phyloP scores from a whole-genome alignment of 129 eudicot species.

The Silybum marianum region DNA sequence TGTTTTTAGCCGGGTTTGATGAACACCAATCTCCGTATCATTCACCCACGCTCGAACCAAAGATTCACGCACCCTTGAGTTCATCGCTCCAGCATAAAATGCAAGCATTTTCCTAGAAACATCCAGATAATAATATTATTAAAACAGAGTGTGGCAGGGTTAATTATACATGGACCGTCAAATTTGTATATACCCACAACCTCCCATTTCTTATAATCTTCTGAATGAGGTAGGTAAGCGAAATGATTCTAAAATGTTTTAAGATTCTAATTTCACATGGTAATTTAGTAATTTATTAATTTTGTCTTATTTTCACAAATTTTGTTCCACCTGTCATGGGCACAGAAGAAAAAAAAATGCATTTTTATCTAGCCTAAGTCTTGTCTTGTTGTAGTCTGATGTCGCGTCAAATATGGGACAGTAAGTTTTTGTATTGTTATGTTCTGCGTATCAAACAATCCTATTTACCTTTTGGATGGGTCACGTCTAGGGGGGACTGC shows the following conservation, averaged over 20 bases:
- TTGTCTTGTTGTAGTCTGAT: background rate
- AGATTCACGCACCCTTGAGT: conserved; percentile 60
- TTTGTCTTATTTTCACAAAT: too few relatives aligned
- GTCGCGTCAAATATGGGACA: background rate
- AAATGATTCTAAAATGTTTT: too few relatives aligned
- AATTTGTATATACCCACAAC: too few relatives aligned
- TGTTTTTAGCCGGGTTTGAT: conserved; percentile 55
- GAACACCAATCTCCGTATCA: conserved; percentile 61
- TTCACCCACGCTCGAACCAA: conserved; percentile 61
- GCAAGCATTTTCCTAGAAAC: conserved; percentile 74
- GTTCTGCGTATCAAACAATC: background rate
- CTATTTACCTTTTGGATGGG: conserved; percentile 53
- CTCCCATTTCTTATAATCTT: background rate
- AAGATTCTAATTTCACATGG: too few relatives aligned
- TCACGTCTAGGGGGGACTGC: conserved; percentile 47
- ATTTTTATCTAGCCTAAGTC: too few relatives aligned
- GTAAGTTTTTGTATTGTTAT: background rate
- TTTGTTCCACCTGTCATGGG: too few relatives aligned
- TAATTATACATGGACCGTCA: too few relatives aligned
- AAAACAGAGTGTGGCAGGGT: background rate
- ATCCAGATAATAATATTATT: background rate
- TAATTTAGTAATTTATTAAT: background rate
- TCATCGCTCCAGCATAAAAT: conserved; percentile 95
- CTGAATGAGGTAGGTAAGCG: too few relatives aligned
- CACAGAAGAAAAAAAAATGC: too few relatives aligned